Conservation (phyloP, 805 yeast genomes). For the Lachancea sp. region DNA sequence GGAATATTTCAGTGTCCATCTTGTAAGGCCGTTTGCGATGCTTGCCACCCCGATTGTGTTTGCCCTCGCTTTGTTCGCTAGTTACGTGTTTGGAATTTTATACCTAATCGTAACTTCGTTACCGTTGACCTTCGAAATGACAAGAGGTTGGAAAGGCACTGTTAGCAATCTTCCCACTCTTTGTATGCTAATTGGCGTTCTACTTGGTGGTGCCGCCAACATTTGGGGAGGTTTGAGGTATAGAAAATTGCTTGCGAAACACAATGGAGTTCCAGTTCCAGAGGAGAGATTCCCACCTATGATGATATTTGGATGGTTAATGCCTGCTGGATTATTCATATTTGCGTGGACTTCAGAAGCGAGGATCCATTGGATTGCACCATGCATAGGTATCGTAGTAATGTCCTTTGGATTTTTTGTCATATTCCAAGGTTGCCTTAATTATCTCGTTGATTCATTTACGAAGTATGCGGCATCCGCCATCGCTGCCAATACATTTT, state of each 20-base stretch:
- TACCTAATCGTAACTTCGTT: slow-evolving; percentile 1
- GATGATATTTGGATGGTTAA: slow-evolving; percentile 53
- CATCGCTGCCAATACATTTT: slow-evolving; percentile 51
- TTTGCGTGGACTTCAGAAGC: slow-evolving; percentile 53
- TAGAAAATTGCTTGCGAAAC: slow-evolving; percentile 39
- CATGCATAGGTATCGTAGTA: slow-evolving; percentile 48
- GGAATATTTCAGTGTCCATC: not conserved
- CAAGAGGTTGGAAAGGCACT: slow-evolving; percentile 2
- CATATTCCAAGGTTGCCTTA: slow-evolving; percentile 57
- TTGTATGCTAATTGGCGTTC: not conserved
- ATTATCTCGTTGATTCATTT: slow-evolving; percentile 54
- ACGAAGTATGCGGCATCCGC: slow-evolving; percentile 58
- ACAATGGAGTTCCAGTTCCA: slow-evolving; percentile 48
- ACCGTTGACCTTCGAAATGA: slow-evolving; percentile 1
- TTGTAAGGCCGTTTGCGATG: slow-evolving; percentile 1
- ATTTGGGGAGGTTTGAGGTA: slow-evolving; percentile 44
- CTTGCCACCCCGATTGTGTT: slow-evolving; percentile 1
- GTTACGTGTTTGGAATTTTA: not conserved
- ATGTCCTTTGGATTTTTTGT: slow-evolving; percentile 47
- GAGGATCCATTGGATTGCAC: slow-evolving; percentile 48
- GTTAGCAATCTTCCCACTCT: not conserved
- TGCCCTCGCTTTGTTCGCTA: slow-evolving; percentile 1
- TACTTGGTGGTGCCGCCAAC: slow-evolving; percentile 34
- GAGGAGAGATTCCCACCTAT: slow-evolving; percentile 50
- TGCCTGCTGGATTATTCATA: slow-evolving; percentile 47